Base-by-base conservation (phyloP, 352 stramenopile genomes). In the Lagenidium sp. region DNA sequence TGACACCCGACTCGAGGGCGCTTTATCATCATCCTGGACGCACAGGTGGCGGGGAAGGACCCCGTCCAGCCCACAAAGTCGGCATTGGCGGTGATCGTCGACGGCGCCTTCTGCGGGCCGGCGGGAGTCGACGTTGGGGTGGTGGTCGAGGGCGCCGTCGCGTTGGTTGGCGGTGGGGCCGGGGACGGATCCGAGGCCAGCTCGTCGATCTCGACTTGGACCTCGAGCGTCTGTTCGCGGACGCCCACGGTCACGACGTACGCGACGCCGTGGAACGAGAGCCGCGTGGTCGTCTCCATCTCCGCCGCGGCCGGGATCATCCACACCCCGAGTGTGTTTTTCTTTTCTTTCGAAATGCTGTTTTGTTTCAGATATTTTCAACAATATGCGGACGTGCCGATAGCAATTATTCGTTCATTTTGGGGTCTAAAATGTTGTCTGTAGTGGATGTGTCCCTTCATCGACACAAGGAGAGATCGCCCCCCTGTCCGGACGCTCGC, bases 171-270 rank as follows among this genome's bases (percentile, higher is more conserved):
- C 19, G 38, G 20, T 2, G 12, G 2, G n/a, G 25, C 19, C 36
- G 20, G 45, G 36, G 50, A 32, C 16, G 23, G 28, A 10, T 23
- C 41, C 1, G 47, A 19, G 1, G 15, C 22, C n/a, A 29, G n/a
- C 15, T 74, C 63, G 19, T 83, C 67, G 15, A 70, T 57, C 41
- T 89, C 78, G 36, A 86, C 70, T 47, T 90, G 78, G 23, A 89
- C 46, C 21, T 76, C 53, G 15, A 91, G 68, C 50, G 73, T 54
- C 39, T 85, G 73, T 22, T 68, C 43, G 26, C 60, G 53, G 18
- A 87, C 67, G 38, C 66, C 57, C 24, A 87, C 57, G 29, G 78
- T 85, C 52, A 81, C 71, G n/a, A 85, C 60, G 56, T 87, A 89
- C 35, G 56, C 68, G 36, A 76, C 66, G 39, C 74, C 79, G 39